These are phyloP conservation scores for Yamadazyma endophytica DNA, from an alignment of 805 yeast genomes.

Conservation along the genomic window DNA sequence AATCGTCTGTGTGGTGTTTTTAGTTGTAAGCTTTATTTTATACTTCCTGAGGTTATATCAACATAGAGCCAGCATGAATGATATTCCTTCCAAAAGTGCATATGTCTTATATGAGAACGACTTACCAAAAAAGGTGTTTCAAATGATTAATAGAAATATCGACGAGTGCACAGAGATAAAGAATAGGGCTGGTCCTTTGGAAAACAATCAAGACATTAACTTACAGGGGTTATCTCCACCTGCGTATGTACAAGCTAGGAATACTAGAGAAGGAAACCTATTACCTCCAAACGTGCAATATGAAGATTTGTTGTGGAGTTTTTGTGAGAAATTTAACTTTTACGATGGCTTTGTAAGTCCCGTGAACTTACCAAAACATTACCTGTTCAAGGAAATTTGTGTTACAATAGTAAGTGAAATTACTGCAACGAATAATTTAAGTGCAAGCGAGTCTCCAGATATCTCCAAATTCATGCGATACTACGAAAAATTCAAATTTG, in stretches of 20 bases:
- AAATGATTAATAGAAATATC: slow-evolving; percentile 22
- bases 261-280: slow-evolving; percentile 16
- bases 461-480: slow-evolving; percentile 31
- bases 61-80: slow-evolving; percentile 56
- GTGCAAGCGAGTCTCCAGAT: slow-evolving; percentile 4
- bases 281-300: slow-evolving; percentile 29
- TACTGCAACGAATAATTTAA: slow-evolving; percentile 3
- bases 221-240: slow-evolving; percentile 42
- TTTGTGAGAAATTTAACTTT: slow-evolving; percentile 51
- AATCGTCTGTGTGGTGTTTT: slow-evolving; percentile 61
- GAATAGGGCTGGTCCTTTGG: slow-evolving; percentile 34
- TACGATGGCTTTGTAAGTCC: slow-evolving; percentile 8
- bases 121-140: slow-evolving; percentile 31
- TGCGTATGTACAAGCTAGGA: slow-evolving; percentile 31
- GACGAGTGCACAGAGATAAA: slow-evolving; percentile 26
- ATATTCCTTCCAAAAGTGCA: slow-evolving; percentile 61
- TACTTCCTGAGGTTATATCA: slow-evolving; percentile 58
- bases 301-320: slow-evolving; percentile 56
- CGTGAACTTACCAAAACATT: slow-evolving; percentile 27
- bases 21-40: slow-evolving; percentile 45
- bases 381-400: slow-evolving; percentile 40
- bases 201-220: slow-evolving; percentile 21
- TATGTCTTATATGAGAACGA: slow-evolving; percentile 66
- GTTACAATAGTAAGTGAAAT: slow-evolving; percentile 24
- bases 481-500: slow-evolving; percentile 68